These are phyloP conservation scores for Trichoderma pleuroti DNA, from an alignment of 2,329 filamentous ascomycete genomes.

Conservation along the genomic window DNA sequence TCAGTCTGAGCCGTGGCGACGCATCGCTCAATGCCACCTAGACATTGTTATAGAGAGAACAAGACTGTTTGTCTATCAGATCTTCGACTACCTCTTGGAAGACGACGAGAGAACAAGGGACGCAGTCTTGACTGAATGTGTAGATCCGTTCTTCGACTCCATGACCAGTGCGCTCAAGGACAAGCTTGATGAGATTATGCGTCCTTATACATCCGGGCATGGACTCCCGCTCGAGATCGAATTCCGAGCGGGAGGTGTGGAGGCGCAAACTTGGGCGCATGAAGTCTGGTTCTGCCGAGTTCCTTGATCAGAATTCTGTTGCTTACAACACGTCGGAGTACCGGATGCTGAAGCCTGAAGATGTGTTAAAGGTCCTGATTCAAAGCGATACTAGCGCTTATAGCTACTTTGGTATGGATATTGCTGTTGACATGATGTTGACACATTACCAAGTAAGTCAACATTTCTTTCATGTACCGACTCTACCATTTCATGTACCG, in stretches of 20 bases:
- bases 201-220: background rate
- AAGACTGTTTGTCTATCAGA: constrained; percentile 37
- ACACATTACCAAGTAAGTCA: constrained; percentile 5
- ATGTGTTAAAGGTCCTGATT: background rate
- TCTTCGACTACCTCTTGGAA: constrained; percentile 34
- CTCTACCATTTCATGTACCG: background rate
- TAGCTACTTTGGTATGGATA: background rate
- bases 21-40: constrained; percentile 37
- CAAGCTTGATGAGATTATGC: background rate
- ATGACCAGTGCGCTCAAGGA: background rate
- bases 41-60: constrained; percentile 27
- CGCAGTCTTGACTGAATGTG: background rate
- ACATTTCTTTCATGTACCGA: background rate
- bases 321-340: background rate
- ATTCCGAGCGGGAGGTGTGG: background rate
- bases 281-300: background rate
- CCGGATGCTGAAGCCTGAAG: background rate
- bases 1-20: constrained; percentile 38
- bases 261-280: background rate
- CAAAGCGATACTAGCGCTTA: background rate
- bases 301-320: background rate
- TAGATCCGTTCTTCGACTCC: background rate
- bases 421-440: constrained; percentile 7
- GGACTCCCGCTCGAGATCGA: background rate
- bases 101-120: constrained; percentile 9